Percentiles rank a stretch among this genome's conserved stretches.
phyloP scores from a whole-genome alignment of 1,284 basidiomycete species.

The Puccinia polysora region DNA sequence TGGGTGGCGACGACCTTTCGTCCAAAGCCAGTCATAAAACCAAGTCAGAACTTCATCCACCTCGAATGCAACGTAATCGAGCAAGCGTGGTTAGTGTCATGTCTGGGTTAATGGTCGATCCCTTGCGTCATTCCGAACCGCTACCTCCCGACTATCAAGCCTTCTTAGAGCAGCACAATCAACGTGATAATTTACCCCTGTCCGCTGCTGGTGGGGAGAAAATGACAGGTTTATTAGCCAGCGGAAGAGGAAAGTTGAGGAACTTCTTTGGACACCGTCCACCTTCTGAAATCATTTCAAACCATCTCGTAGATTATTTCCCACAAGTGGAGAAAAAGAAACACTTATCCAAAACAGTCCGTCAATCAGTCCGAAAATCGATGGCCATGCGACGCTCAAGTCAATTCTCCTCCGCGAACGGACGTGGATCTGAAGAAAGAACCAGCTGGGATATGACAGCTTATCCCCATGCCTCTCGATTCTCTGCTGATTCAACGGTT shows the following conservation, averaged over 20 bases:
- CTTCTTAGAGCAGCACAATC: constrained; percentile 21
- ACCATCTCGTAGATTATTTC: constrained; percentile 93
- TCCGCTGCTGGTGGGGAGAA: constrained; percentile 14
- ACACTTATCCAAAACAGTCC: constrained; percentile 65
- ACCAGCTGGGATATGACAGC: constrained; percentile 25
- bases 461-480: constrained; percentile 25
- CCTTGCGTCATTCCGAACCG: constrained; percentile 52
- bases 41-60: not conserved
- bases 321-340: constrained; percentile 85
- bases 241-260: constrained; percentile 61
- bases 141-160: constrained; percentile 42
- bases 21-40: not conserved
- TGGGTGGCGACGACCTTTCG: constrained; percentile 27
- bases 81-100: constrained; percentile 91
- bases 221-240: constrained; percentile 38
- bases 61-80: constrained; percentile 70
- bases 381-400: constrained; percentile 26
- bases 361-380: constrained; percentile 54
- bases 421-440: not conserved
- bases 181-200: constrained; percentile 43
- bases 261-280: constrained; percentile 98
- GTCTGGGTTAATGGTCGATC: constrained; percentile 69
- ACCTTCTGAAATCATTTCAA: constrained; percentile 92
- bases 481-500: not conserved
- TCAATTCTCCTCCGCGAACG: constrained; percentile 37